Evolutionary conservation across 306 rosid genomes (phyloP).

Genomic region (Arachis stenosperma): DNA sequence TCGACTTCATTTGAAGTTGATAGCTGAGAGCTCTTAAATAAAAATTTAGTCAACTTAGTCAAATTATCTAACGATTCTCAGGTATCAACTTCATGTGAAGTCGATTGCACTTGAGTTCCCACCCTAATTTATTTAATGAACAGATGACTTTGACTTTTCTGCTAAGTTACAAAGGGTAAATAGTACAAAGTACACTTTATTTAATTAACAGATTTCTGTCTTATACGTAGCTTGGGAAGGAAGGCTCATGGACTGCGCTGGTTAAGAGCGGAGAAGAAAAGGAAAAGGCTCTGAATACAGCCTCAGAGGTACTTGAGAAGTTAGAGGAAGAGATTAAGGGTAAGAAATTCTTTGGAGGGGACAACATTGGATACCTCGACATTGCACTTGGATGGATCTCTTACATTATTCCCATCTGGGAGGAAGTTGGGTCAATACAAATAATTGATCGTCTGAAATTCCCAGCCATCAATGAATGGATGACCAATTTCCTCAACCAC

Average conservation of each 20-base stretch:
- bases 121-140: too few relatives aligned
- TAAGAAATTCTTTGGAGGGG: conserved; percentile 57
- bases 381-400: conserved; percentile 64
- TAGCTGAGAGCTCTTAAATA: too few relatives aligned
- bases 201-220: too few relatives aligned
- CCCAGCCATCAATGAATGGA: conserved; percentile 47
- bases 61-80: too few relatives aligned
- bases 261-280: conserved; percentile 42
- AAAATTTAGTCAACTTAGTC: too few relatives aligned
- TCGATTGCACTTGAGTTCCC: too few relatives aligned
- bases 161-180: too few relatives aligned
- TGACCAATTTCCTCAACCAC: conserved; percentile 40
- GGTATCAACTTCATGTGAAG: too few relatives aligned
- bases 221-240: conserved; percentile 31
- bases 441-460: conserved; percentile 48
- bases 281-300: conserved; percentile 36
- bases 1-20: too few relatives aligned
- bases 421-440: conserved; percentile 49
- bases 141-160: too few relatives aligned
- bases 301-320: conserved; percentile 47
- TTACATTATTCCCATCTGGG: conserved; percentile 49
- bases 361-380: conserved; percentile 55
- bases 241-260: conserved; percentile 28
- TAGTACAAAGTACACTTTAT: too few relatives aligned
- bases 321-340: conserved; percentile 53